Evolutionary conservation across 2,329 filamentous ascomycete species (phyloP), one percentile per base, ranked within the genome.

Genomic region (Harringtonia lauricola): DNA sequence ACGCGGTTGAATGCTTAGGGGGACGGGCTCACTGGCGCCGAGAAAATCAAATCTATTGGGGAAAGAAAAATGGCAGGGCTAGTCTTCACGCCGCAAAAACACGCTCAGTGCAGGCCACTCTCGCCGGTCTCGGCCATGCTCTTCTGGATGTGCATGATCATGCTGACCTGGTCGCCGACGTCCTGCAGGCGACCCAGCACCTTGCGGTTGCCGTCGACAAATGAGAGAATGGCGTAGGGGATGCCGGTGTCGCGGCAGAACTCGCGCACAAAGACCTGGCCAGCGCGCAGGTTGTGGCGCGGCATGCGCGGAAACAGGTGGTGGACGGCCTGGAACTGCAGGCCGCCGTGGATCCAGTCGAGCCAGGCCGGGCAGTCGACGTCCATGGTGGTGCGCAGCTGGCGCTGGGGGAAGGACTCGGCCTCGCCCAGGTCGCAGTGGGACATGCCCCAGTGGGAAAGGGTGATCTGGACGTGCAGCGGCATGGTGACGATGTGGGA

Each of bases 311-410:
- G 81, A 54, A 79, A 85, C 12, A 85, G 59, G 51, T 86, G 81
- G 58, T 86, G 81, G 2, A 84, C 72, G 8, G 74, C 79, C 59
- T 85, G 81, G 61, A 85, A 86, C 60, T 85, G 81, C 24, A 86
- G 65, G 1, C 81, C 81, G 39, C 81, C 81, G 57, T 86, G 81
- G 55, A 83, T 68, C 52, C 79, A 85, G 57, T 86, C 81, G 22
- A 86, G 63, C 81, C 81, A 86, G 21, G 68, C 64, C 0, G 81
- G 81, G 59, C 81, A 85, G 53, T 83, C 79, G 39, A 86, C 75
- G 53, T 86, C 81, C 79, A 85, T 83, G 22, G 80, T 84, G 3
- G 81, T 85, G 36, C 81, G 71, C 31, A 85, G 64, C 68, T 82
- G 80, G 54, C 77, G 76, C 62, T 83, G 79, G 0, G 80, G 67